phyloP scores from a whole-genome alignment of 192 early-diverging fungal genomes.

The Helicostylum pulchrum region DNA sequence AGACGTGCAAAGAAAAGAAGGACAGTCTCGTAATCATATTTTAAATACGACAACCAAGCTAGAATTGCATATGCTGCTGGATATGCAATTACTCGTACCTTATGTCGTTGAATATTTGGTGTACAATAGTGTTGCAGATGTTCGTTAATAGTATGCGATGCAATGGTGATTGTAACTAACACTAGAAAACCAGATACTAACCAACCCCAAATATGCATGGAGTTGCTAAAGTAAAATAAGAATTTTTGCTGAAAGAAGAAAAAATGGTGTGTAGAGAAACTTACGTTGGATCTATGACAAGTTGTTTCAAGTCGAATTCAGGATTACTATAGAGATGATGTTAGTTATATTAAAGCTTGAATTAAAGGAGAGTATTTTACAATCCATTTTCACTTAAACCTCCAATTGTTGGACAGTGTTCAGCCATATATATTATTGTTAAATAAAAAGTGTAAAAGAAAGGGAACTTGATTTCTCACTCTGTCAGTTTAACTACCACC shows the following conservation, averaged over 20 bases:
- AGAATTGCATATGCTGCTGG: constrained; percentile 22
- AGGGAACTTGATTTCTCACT: not conserved
- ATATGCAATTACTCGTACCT: constrained; percentile 27
- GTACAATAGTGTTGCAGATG: constrained; percentile 26
- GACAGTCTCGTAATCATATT: constrained; percentile 32
- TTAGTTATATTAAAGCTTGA: not conserved
- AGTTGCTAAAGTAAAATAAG: constrained; percentile 10
- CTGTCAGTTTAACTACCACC: not conserved
- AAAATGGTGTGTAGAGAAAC: not conserved
- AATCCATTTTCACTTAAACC: constrained; percentile 28
- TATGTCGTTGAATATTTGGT: constrained; percentile 21
- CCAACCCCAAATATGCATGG: constrained; percentile 38
- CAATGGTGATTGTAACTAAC: constrained; percentile 17
- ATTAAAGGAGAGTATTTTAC: constrained; percentile 2
- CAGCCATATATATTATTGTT: constrained; percentile 1
- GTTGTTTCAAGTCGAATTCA: constrained; percentile 22
- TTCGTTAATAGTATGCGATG: constrained; percentile 21
- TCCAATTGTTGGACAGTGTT: constrained; percentile 21
- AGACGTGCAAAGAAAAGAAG: constrained; percentile 41
- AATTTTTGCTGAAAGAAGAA: not conserved
- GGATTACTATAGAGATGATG: constrained; percentile 21
- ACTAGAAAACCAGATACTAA: constrained; percentile 31
- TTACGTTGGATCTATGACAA: constrained; percentile 27
- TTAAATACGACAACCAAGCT: constrained; percentile 35
- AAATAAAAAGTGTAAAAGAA: not conserved